phyloP scores from a whole-genome alignment of 106 monocot genomes.

The Agapanthus africanus region DNA sequence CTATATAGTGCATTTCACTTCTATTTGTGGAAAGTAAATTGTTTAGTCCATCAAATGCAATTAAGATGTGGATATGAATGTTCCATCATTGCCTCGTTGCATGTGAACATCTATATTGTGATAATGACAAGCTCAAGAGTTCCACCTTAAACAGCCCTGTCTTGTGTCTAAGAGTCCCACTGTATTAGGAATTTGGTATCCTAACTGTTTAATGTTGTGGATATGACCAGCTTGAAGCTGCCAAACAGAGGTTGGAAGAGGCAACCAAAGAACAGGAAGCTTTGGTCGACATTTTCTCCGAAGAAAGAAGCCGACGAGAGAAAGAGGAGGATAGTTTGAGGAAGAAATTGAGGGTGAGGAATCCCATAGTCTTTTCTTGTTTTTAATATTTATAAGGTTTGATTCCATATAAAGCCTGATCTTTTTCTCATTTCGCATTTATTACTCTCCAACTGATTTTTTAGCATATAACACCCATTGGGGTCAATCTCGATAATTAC shows the following conservation, averaged over 20 bases:
- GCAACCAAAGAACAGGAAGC: constrained; percentile 23
- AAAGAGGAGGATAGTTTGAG: constrained; percentile 12
- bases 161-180: too few relatives aligned
- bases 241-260: constrained; percentile 12
- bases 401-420: neutral
- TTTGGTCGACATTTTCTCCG: constrained; percentile 16
- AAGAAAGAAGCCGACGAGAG: constrained; percentile 18
- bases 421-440: neutral
- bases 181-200: neutral
- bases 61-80: too few relatives aligned
- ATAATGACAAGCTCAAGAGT: too few relatives aligned
- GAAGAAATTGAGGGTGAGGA: constrained; percentile 20
- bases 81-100: too few relatives aligned
- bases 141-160: too few relatives aligned
- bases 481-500: too few relatives aligned
- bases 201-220: neutral
- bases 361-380: neutral
- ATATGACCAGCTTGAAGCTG: constrained; percentile 10
- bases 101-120: too few relatives aligned
- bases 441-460: too few relatives aligned
- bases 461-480: too few relatives aligned
- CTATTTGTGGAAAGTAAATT: too few relatives aligned
- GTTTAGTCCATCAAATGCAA: too few relatives aligned
- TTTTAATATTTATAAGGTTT: neutral
- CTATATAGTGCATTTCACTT: too few relatives aligned